Base-by-base conservation (phyloP, 306 rosid species). In the Quercus agrifolia region DNA sequence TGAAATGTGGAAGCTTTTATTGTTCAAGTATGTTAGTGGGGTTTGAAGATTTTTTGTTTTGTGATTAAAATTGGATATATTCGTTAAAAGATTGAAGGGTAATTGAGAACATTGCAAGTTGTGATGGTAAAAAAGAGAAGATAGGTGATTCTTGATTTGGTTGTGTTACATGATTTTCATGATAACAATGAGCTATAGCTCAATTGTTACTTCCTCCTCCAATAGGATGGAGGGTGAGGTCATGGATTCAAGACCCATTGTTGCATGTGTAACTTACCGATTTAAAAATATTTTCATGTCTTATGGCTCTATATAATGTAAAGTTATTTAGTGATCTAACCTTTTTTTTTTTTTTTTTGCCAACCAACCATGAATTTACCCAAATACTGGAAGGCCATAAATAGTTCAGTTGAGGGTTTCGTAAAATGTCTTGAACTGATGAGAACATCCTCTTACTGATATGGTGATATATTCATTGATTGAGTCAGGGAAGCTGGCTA, bases 401-500 rank as follows among this genome's bases (percentile, higher is more conserved):
- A 2, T 64, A 11, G 44, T 4, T 12, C 30, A 6, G 70, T 64
- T 66, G 21, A 66, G 14, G 44, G 46, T 31, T 30, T 57, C 21
- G 27, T 9, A 57, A 57, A 66, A 18, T 44, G 7, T 38, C 46
- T 38, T 38, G 46, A 66, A 17, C 7, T 0, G 3, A 14, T 35
- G 62, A 61, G 19, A 78, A 68, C 51, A 25, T 55, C 57, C 56
- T n/a, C 64, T 44, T 74, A 49, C 82, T 79, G 35, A 79, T 71
- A 38, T 12, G 52, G 54, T 54, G 27, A 75, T 75, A 4, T 68
- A 67, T 66, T 75, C 74, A 0, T 85, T 74, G 41, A n/a, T 70
- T 87, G 86, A 77, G 71, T 80, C 93, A 88, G 95, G 98, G 77
- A 90, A 87, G 77, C 28, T 88, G 7, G 72, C 79, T 64, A n/a